Conservation (phyloP, 1,284 basidiomycete species). For the Entoloma clypeatum region DNA sequence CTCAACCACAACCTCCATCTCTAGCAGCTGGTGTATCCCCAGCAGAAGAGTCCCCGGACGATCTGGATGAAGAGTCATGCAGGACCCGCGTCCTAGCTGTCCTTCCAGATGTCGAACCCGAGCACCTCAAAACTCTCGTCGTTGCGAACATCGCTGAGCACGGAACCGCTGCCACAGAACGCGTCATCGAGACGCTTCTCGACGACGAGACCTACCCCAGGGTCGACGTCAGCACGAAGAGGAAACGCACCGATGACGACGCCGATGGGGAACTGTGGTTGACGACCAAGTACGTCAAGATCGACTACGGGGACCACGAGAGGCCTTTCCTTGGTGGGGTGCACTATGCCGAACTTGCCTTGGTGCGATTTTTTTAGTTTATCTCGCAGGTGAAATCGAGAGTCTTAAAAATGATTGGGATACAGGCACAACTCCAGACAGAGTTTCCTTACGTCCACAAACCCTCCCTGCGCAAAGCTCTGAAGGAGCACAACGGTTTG, state of each 20-base stretch:
- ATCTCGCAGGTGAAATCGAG: conserved; percentile 3
- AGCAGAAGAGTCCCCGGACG: too few species aligned
- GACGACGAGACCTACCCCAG: too few species aligned
- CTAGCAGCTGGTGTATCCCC: too few species aligned
- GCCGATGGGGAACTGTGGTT: conserved; percentile 32
- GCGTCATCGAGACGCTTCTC: conserved; percentile 52
- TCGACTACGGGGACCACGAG: conserved; percentile 48
- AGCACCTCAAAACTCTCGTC: conserved; percentile 45
- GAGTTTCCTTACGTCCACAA: conserved; percentile 58
- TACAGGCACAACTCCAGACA: conserved; percentile 45
- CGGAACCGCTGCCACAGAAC: conserved; percentile 36
- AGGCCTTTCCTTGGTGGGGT: conserved; percentile 36
- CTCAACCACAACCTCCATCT: too few species aligned
- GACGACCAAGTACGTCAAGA: too few species aligned
- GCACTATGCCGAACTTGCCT: conserved; percentile 43
- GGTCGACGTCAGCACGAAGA: too few species aligned
- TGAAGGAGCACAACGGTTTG: conserved; percentile 37
- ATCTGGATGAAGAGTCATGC: too few species aligned
- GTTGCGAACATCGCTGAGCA: conserved; percentile 31
- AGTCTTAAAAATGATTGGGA: too few species aligned
- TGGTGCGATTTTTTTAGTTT: conserved; percentile 33
- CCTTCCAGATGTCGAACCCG: conserved; percentile 58
- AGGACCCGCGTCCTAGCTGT: conserved; percentile 57
- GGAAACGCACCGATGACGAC: conserved; percentile 19
- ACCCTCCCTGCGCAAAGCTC: conserved; percentile 40